Base-by-base conservation (phyloP, 1,139 yeast species). In the Taiozyma onychis region DNA sequence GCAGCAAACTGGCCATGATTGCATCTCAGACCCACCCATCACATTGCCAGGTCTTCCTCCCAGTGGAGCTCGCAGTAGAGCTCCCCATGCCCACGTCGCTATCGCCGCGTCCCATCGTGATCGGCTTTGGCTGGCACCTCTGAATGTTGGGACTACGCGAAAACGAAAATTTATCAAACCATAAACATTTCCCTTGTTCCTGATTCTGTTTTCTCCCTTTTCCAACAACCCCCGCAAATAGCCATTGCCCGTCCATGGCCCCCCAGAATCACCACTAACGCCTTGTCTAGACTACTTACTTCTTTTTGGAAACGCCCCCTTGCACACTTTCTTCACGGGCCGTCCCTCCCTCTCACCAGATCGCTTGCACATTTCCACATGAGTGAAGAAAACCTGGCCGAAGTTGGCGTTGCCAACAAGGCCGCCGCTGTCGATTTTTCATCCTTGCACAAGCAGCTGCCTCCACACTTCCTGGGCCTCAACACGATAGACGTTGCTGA, bases 401-500 rank as follows among this genome's bases (percentile, higher is more conserved):
- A 70, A 47, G 69, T 67, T 41, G 63, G 65, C 21, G 49, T 58
- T 26, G 54, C 66, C 47, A 57, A 60, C 50, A 60, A 60, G 52
- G 60, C 61, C 45, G 65, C 63, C 51, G 9, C 59, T 7, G 67
- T 67, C 39, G 72, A 70, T 53, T 70, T 63, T 55, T 57, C 72
- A n/a, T 53, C 54, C 5, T 54, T 66, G 43, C 75, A 71, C 57
- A 53, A 58, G 34, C 54, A 64, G 9, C 74, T 91, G 61, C 84
- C 96, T 28, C 55, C 77, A 39, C 87, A 89, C 68, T 93, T 90
- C 70, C 70, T 80, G 55, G 99, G 99, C 47, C 76, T 84, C 52
- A 88, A 90, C 67, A 77, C 93, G 41, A 74, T 89, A 45, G 82
- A 78, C 39, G 73, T 65, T 21, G 96, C 97, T 37, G 91, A 88